Percentiles rank a stretch among this genome's conserved stretches.
These are phyloP conservation scores for Amaranthus hypochondriacus DNA, from an alignment of 148 eudicot species.

Conservation along the genomic window DNA sequence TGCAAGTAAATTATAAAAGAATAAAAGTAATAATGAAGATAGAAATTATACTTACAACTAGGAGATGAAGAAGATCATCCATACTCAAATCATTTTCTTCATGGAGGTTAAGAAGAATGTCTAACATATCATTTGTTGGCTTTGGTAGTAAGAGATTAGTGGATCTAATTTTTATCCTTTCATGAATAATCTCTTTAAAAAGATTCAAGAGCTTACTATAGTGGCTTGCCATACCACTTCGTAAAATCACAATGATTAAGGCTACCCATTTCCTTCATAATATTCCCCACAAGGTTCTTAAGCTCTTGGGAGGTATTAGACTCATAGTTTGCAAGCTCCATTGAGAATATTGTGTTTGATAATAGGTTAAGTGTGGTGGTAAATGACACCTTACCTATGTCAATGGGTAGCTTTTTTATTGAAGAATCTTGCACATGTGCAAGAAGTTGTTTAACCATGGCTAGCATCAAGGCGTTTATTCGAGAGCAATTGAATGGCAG, in stretches of 20 bases:
- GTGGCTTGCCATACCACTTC: not conserved
- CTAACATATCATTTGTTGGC: not conserved
- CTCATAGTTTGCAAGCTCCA: not conserved
- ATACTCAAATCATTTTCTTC: not conserved
- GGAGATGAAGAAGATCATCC: not conserved
- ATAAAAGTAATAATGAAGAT: not conserved
- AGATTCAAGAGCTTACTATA: not conserved
- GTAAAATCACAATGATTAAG: not conserved
- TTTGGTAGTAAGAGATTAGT: not conserved
- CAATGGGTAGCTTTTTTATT: not conserved
- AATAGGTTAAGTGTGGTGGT: not conserved
- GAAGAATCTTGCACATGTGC: not conserved
- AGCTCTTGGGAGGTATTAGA: not conserved
- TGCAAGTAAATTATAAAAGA: too few species aligned
- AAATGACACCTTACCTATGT: not conserved
- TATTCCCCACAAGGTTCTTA: not conserved
- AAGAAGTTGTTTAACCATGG: not conserved
- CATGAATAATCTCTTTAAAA: not conserved
- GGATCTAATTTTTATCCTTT: not conserved
- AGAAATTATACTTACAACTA: not conserved
- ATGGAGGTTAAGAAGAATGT: not conserved
- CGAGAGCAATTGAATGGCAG: not conserved
- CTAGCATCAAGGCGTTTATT: not conserved
- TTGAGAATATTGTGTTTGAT: not conserved
- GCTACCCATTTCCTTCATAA: not conserved